Evolutionary conservation across 1,139 yeast species (phyloP), one percentile per base, ranked within the genome.

Genomic region (Pichia norvegensis): DNA sequence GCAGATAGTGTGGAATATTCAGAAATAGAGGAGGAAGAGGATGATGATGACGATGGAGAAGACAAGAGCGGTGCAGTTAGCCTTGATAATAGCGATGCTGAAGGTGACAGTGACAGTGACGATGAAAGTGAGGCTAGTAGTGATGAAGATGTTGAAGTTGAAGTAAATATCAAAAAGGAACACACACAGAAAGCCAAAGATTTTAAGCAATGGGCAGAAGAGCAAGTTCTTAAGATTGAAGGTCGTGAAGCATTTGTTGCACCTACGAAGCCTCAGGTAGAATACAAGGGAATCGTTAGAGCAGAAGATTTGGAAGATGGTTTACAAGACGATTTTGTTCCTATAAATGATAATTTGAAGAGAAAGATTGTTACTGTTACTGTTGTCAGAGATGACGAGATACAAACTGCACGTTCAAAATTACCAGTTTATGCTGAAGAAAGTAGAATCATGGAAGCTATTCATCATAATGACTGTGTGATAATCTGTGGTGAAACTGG

Each of bases 401-500:
- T 90, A 21, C 95, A 87, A 59, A 64, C 68, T 36, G 73, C 73
- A 38, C 72, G 98, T 54, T 67, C 80, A 61, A 74, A 79, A 45
- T 70, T 94, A 21, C 99, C 99, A 0, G 97, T 92, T 1, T 86
- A 78, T 52, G 82, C 83, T 9, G 96, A 88, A 64, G 99, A 94
- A 59, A 96, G 87, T 60, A 72, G 79, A 47, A 85, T 94, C 43
- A 88, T 94, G 97, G 99, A 94, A 63, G 96, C 97, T 1, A 76
- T 94, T 43, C 86, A 85, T 59, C 94, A 92, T 59, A 86, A 92
- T 61, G 97, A 90, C 58, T 85, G 94, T 53, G 79, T 90, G 0
- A 83, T 94, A 16, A 74, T 94, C 31, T 92, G 97, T 68, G 98
- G 98, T 70, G 92, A 83, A 60, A 84, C 94, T 0, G 94, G 94